Evolutionary conservation across 1,139 yeast genomes (phyloP), one percentile per base, ranked within the genome.

Genomic region (Kodamaea plutei): DNA sequence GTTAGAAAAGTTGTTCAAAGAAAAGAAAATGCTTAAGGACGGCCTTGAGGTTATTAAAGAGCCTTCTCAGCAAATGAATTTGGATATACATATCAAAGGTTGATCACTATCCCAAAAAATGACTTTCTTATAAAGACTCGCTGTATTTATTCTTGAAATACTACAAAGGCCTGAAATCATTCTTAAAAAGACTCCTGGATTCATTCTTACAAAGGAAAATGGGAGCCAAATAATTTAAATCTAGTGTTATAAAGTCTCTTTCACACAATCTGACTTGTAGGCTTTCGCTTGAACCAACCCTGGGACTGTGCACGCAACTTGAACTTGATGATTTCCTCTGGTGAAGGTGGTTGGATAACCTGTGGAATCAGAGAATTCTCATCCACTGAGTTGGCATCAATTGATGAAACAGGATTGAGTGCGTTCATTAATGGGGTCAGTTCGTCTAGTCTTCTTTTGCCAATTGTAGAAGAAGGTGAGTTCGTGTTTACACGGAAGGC

Each of bases 1-100:
- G 48, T 58, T 83, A 43, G 58, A 56, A 8, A 69, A 69, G 35
- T 60, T 84, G 15, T 67, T 81, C 58, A 68, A 72, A 26, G 93
- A 87, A 51, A 76, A 78, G 44, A 58, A 47, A 30, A 20, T 26
- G 8, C 19, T 44, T 6, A 45, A 44, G 20, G 39, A 36, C 4
- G 46, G 40, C n/a, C 44, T 36, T 6, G n/a, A 6, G 12, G 18
- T 34, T 16, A 20, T 6, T 11, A 22, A 8, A 8, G 11, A 22
- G 7, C 23, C 30, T 11, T 14, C 14, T 8, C 34, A 34, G 12
- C 12, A 23, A 13, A 34, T 44, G 18, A 36, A 35, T 21, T 35
- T 39, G 39, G 45, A 45, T 24, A 36, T 42, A 12, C 44, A 36
- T 20, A 15, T 42, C n/a, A n/a, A n/a, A n/a, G n/a, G n/a, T n/a